A percentile compares a stretch with the other conserved stretches of the same genome.
phyloP scores from a whole-genome alignment of 2,329 filamentous ascomycete species.

The Orbilia oligospora region DNA sequence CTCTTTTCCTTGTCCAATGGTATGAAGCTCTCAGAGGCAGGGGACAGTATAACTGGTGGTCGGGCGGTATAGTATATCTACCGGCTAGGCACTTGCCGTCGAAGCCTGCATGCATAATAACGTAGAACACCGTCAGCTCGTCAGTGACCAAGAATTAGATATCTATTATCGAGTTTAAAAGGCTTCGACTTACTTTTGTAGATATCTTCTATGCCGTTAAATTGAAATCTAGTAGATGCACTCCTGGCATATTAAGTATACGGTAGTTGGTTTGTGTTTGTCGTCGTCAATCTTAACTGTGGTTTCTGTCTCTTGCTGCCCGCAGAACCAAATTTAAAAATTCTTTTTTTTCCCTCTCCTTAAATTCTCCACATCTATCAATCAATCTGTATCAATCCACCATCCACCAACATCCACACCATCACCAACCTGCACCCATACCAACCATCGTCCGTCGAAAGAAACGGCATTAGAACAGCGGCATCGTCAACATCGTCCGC shows the following conservation, averaged over 20 bases:
- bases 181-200: not conserved
- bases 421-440: conserved; percentile 6
- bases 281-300: not conserved
- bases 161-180: not conserved
- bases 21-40: not conserved
- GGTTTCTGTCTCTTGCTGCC: not conserved
- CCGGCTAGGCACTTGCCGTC: not conserved
- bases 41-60: not conserved
- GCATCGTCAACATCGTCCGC: conserved; percentile 36
- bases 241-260: not conserved
- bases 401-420: conserved; percentile 13
- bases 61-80: not conserved
- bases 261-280: conserved; percentile 9
- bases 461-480: conserved; percentile 10
- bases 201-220: not conserved
- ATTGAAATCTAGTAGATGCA: not conserved
- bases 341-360: conserved; percentile 17
- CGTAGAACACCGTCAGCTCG: not conserved
- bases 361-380: conserved; percentile 14
- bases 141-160: not conserved
- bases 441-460: not conserved
- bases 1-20: not conserved
- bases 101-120: not conserved
- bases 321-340: conserved; percentile 37
- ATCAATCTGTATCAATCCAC: not conserved